Conservation (phyloP, 2,329 filamentous ascomycete species). For the Byssothecium circinans region DNA sequence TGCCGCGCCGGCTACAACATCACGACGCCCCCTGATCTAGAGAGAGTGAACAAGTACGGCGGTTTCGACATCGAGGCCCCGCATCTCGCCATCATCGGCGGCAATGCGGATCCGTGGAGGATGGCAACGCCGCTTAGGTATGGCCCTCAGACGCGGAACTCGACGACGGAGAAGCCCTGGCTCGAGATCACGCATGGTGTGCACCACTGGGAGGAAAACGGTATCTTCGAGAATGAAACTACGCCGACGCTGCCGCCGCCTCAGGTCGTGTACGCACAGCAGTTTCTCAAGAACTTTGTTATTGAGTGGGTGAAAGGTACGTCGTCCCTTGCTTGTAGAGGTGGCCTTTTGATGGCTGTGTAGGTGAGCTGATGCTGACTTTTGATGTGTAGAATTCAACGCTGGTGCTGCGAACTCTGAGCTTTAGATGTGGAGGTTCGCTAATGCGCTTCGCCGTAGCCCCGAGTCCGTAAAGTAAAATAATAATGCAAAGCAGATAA, state of each 20-base stretch:
- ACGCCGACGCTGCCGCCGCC: constrained; percentile 59
- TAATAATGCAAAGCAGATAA: not conserved
- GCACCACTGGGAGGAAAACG: constrained; percentile 80
- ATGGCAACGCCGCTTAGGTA: constrained; percentile 71
- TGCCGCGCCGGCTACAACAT: constrained; percentile 74
- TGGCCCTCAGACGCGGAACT: constrained; percentile 59
- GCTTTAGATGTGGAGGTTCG: not conserved
- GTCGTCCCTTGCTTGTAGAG: not conserved
- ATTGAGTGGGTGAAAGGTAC: constrained; percentile 63
- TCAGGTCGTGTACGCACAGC: constrained; percentile 62
- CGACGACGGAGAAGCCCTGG: constrained; percentile 67
- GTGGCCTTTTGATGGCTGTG: no score
- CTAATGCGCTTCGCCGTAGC: not conserved
- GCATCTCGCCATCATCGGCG: constrained; percentile 76
- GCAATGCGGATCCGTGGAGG: constrained; percentile 78
- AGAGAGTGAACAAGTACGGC: constrained; percentile 74
- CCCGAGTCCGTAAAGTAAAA: no score
- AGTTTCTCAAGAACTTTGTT: constrained; percentile 63
- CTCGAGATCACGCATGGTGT: constrained; percentile 74
- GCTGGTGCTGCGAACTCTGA: not conserved
- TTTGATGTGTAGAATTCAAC: not conserved
- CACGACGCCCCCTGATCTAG: constrained; percentile 62
- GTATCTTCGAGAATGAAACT: constrained; percentile 65
- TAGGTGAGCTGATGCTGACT: not conserved
- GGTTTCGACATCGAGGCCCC: constrained; percentile 72